These are phyloP conservation scores for Trametes pubescens DNA, from an alignment of 1,284 basidiomycete species.

Conservation along the genomic window DNA sequence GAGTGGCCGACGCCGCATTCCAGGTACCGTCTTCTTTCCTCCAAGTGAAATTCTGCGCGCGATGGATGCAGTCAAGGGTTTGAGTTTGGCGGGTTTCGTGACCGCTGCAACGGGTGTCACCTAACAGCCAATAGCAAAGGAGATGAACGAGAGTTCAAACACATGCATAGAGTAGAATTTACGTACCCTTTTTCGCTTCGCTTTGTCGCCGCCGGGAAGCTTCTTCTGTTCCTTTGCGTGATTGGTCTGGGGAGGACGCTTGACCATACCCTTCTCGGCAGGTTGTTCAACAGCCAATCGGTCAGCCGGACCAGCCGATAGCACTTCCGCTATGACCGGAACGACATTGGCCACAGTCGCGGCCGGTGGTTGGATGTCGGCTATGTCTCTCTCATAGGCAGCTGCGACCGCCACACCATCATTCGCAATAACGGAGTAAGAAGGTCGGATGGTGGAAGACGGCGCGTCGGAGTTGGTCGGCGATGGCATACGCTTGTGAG, in stretches of 20 bases:
- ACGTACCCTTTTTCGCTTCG: slow-evolving; percentile 30
- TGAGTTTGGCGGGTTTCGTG: slow-evolving; percentile 34
- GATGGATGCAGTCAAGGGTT: slow-evolving; percentile 26
- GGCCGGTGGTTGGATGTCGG: neutral
- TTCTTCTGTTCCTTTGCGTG: slow-evolving; percentile 22
- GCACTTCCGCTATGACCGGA: slow-evolving; percentile 16
- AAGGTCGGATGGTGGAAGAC: neutral
- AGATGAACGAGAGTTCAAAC: slow-evolving; percentile 10
- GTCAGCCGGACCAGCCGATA: neutral
- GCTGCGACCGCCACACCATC: neutral
- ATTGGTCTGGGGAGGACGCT: slow-evolving; percentile 15
- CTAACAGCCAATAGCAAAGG: slow-evolving; percentile 20
- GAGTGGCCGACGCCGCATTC: slow-evolving; percentile 21
- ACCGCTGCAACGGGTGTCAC: slow-evolving; percentile 26
- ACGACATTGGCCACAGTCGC: neutral
- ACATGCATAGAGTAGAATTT: slow-evolving; percentile 10
- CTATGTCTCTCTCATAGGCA: neutral
- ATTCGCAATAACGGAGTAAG: neutral
- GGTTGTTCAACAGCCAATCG: slow-evolving; percentile 2
- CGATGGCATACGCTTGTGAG: slow-evolving; percentile 4
- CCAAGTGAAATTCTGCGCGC: slow-evolving; percentile 26
- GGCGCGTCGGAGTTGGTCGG: neutral
- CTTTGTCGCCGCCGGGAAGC: slow-evolving; percentile 23
- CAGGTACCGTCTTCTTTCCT: slow-evolving; percentile 23
- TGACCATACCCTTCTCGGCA: slow-evolving; percentile 28